These are phyloP conservation scores for Sphagnum tenellum DNA, from an alignment of 225 moss, liverwort and hornwort genomes.

Conservation along the genomic window DNA sequence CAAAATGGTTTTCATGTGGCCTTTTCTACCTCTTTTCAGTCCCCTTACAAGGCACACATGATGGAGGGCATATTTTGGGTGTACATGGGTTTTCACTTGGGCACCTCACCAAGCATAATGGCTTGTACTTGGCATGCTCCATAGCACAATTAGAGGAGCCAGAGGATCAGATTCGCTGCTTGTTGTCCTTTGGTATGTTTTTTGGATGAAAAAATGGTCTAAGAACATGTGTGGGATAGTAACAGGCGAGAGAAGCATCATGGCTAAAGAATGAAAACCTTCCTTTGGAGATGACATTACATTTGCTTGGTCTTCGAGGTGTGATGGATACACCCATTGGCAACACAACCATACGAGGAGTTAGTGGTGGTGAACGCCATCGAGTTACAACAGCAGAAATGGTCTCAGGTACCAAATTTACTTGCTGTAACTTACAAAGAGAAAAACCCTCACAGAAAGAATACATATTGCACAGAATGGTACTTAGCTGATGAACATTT, in stretches of 20 bases:
- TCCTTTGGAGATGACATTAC: conserved; percentile 61
- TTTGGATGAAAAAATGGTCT: too few relatives aligned
- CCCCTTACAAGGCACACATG: not conserved
- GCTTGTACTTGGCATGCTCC: too few relatives aligned
- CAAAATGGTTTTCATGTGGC: not conserved
- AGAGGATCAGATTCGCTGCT: not conserved
- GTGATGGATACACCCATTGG: conserved; percentile 59
- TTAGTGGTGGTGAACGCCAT: conserved; percentile 86
- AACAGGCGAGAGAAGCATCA: conserved; percentile 14
- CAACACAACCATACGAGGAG: conserved; percentile 46
- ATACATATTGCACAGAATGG: too few relatives aligned
- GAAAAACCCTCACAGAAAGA: too few relatives aligned
- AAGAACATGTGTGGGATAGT: not conserved
- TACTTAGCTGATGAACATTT: too few relatives aligned
- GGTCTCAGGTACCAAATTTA: conserved; percentile 41
- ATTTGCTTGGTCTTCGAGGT: conserved; percentile 64
- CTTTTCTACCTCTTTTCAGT: not conserved
- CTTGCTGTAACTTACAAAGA: too few relatives aligned
- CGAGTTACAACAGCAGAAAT: conserved; percentile 87
- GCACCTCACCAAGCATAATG: too few relatives aligned
- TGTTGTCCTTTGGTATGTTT: not conserved
- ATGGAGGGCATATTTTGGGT: too few relatives aligned
- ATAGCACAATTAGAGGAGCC: too few relatives aligned
- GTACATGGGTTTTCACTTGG: too few relatives aligned
- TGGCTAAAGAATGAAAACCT: conserved; percentile 60